phyloP scores from a whole-genome alignment of 306 rosid genomes.

The Cicer judaicum region DNA sequence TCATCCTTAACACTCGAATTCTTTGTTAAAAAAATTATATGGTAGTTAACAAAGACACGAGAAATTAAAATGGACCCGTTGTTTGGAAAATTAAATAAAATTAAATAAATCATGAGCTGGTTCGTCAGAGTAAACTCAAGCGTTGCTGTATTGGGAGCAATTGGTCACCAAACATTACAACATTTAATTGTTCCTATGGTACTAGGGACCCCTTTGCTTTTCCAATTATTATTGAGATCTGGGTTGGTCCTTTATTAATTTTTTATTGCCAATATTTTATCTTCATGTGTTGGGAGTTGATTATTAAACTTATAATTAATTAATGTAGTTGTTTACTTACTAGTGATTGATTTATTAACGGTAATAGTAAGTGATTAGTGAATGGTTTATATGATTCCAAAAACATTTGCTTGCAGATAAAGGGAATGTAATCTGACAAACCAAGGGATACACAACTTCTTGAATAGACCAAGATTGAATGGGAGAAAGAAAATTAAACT shows the following conservation, averaged over 20 bases:
- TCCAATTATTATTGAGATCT: neutral
- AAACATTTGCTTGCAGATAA: conserved; percentile 36
- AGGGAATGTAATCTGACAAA: conserved; percentile 31
- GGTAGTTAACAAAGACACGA: too few relatives aligned
- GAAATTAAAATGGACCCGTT: neutral
- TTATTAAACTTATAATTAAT: neutral
- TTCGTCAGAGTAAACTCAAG: neutral
- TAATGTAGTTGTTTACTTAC: neutral
- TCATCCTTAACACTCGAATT: too few relatives aligned
- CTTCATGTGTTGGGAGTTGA: neutral
- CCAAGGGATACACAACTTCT: conserved; percentile 1
- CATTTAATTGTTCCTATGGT: conserved; percentile 12
- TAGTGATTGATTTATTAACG: neutral
- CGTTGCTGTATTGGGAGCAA: neutral
- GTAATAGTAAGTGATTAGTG: neutral
- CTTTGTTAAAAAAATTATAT: too few relatives aligned
- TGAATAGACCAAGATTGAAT: neutral
- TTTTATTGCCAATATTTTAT: neutral
- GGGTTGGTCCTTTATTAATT: neutral
- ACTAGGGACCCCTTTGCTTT: neutral
- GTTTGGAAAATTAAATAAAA: neutral
- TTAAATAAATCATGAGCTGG: neutral
- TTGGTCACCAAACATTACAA: neutral
- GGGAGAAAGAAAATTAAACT: too few relatives aligned
- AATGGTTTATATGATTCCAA: conserved; percentile 1